These are phyloP conservation scores for Clohesyomyces aquaticus DNA, from an alignment of 495 filamentous ascomycete genomes.

Conservation along the genomic window DNA sequence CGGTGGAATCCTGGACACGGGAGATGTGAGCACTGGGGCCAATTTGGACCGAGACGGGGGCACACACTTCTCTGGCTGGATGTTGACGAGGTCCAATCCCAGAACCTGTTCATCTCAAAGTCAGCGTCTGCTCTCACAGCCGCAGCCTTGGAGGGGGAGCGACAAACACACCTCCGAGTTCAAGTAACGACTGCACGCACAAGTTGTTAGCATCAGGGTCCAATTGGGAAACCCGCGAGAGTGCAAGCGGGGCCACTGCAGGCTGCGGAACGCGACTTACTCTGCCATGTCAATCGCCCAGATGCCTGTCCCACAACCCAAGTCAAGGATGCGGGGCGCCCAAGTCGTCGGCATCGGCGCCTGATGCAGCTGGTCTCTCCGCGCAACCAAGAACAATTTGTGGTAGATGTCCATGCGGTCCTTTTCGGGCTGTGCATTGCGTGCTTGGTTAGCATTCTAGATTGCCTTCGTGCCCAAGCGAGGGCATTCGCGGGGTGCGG, in stretches of 20 bases:
- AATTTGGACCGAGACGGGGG: constrained; percentile 14
- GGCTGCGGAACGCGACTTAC: constrained; percentile 53
- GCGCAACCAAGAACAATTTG: constrained; percentile 59
- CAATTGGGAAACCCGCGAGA: neutral
- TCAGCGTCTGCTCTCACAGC: constrained; percentile 20
- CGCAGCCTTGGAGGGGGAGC: constrained; percentile 9
- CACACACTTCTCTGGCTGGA: constrained; percentile 73
- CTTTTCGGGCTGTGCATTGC: constrained; percentile 45
- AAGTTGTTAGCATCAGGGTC: constrained; percentile 30
- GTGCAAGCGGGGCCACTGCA: constrained; percentile 7
- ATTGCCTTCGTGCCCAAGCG: neutral
- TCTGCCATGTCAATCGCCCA: constrained; percentile 89
- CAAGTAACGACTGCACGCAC: constrained; percentile 56
- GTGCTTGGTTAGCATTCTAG: constrained; percentile 25
- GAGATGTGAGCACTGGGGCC: constrained; percentile 25
- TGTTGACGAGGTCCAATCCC: constrained; percentile 77
- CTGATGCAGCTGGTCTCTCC: constrained; percentile 59
- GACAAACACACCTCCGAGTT: constrained; percentile 52
- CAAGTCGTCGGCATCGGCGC: constrained; percentile 54
- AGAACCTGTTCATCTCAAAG: constrained; percentile 54
- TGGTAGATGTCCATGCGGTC: constrained; percentile 52
- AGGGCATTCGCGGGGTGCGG: neutral
- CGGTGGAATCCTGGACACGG: constrained; percentile 62
- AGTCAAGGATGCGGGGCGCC: constrained; percentile 63
- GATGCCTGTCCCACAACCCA: constrained; percentile 89